phyloP scores from a whole-genome alignment of 2,329 filamentous ascomycete species.

The Trichoderma oligosporum region DNA sequence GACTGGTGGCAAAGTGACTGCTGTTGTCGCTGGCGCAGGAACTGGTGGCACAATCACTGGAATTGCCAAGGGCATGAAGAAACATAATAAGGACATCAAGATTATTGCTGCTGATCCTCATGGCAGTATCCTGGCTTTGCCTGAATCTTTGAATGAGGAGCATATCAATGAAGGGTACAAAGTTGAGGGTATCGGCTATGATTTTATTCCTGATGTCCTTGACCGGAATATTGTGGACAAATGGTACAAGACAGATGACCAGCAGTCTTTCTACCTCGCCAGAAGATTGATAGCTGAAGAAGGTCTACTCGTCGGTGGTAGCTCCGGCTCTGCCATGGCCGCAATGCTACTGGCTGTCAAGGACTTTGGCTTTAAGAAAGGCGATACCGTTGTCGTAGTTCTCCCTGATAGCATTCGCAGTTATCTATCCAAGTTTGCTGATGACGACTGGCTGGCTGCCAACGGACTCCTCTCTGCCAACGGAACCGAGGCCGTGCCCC shows the following conservation, averaged over 20 bases:
- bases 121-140: conserved; percentile 85
- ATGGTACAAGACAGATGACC: conserved; percentile 98
- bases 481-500: conserved; percentile 46
- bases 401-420: conserved; percentile 95
- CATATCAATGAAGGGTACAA: conserved; percentile 85
- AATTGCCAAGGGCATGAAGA: conserved; percentile 76
- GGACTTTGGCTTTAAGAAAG: conserved; percentile 72
- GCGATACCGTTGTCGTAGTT: conserved; percentile 85
- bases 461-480: conserved; percentile 73
- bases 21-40: conserved; percentile 85
- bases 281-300: conserved; percentile 89
- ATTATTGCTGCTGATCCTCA: conserved; percentile 89
- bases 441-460: conserved; percentile 97
- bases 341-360: conserved; percentile 73
- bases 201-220: conserved; percentile 94
- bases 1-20: conserved; percentile 76
- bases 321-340: conserved; percentile 86
- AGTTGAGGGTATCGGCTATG: conserved; percentile 97
- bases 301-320: conserved; percentile 87
- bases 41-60: conserved; percentile 96
- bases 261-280: conserved; percentile 86
- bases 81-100: conserved; percentile 81
- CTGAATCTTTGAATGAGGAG: conserved; percentile 73
- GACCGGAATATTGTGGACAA: conserved; percentile 76
- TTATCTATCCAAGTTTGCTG: conserved; percentile 96